Conservation (phyloP, 139 green algal genomes). For the Coelastrella sp. region DNA sequence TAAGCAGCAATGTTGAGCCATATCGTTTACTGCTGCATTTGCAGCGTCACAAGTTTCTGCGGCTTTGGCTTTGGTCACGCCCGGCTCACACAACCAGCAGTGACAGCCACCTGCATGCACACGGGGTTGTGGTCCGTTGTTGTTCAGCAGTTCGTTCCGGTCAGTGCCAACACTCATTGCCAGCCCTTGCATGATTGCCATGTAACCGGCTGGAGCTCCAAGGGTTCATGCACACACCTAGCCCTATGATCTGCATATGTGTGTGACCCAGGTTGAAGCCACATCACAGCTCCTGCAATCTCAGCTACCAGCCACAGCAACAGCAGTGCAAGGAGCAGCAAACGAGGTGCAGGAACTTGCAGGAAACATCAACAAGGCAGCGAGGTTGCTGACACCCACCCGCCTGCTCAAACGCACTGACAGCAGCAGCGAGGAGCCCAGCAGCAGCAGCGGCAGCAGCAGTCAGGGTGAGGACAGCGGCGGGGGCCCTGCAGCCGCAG, state of each 20-base stretch:
- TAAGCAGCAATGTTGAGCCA: background rate
- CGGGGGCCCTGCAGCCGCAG: background rate
- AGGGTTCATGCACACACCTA: no score
- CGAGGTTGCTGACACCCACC: background rate
- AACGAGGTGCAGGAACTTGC: constrained; percentile 19
- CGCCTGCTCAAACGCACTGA: constrained; percentile 13
- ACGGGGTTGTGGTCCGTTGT: no score
- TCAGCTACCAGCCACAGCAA: background rate
- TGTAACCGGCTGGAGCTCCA: no score
- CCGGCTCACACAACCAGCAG: no score
- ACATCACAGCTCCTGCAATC: constrained; percentile 8
- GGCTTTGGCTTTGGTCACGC: no score
- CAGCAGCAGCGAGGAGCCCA: background rate
- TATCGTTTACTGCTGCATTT: background rate
- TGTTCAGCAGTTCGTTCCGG: no score
- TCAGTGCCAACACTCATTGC: no score
- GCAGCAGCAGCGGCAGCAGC: constrained; percentile 22
- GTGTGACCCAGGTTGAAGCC: background rate
- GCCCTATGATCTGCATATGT: background rate
- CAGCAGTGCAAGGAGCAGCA: constrained; percentile 23
- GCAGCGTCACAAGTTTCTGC: no score
- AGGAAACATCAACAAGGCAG: constrained; percentile 38
- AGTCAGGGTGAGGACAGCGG: background rate
- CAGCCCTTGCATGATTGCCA: no score
- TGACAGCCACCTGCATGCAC: no score